Base-by-base conservation (phyloP, 768 basidiomycete species). In the Boletus fagicola region DNA sequence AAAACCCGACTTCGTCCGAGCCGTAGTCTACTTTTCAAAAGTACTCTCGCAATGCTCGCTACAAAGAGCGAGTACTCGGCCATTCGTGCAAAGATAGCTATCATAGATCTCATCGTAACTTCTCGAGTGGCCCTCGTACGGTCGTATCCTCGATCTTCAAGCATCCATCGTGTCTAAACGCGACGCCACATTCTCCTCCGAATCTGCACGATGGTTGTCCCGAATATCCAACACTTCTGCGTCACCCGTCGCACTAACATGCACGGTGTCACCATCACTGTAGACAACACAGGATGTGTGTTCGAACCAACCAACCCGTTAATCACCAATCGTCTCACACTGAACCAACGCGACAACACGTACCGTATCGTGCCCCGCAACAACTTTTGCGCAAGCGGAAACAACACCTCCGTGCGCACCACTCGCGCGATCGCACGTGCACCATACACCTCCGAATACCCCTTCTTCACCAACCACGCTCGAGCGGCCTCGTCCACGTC, bases 361-460 rank as follows among this genome's bases (percentile, higher is more conserved):
- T 59, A 88, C 87, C 88, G 76, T 58, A 96, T 85, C 4, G 86
- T 89, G 0, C 94, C 94, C 44, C 79, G 80, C 59, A 97, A 72
- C 65, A 96, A 65, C 68, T 88, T 89, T 69, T 85, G 84, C 0
- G 94, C 93, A 20, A 96, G 75, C 24, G 88, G 90, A 76, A 90
- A 90, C 44, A 93, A 72, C 11, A 97, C 87, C 63, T 88, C 83
- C 51, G 86, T 87, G 51, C 90, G 78, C 5, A 96, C 90, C 20
- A 94, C 84, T n/a, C 94, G 76, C 9, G 90, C 90, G 54, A 96
- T 91, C 7, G 92, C 89, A 33, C 94, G 79, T 0, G 94, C 94
- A 24, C 94, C 94, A 69, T 94, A 95, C 26, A 86, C 72, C 46
- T 90, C 84, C 4, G 91, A 94, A 69, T 91, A 94, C 0, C 94